Evolutionary conservation across 257 asterid species (phyloP), one percentile per base, ranked within the genome.

Genomic region (Agastache rugosa): DNA sequence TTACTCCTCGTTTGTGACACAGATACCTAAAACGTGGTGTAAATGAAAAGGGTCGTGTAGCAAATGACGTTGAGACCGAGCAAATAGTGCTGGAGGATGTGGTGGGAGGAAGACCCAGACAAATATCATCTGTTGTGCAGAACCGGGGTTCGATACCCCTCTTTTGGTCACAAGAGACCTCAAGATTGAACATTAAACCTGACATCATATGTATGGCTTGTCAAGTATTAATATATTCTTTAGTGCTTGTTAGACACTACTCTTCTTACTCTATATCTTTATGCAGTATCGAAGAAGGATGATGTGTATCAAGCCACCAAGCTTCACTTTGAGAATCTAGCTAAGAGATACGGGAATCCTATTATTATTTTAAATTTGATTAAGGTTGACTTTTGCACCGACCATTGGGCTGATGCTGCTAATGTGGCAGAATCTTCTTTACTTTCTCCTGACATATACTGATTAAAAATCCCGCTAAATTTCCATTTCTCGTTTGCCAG

Each of bases 61-160:
- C 99, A 45, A 92, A 92, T 82, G 99, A 95, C 50, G 99, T 95
- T 39, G 99, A 95, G 87, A 92, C 98, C 3, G 99, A 95, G 76
- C 99, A 95, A 78, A 92, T 95, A 80, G 91, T 95, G 82, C 80
- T 81, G 56, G 96, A 92, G 84, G 87, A 86, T 80, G 84, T 82
- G 72, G 77, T 75, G 2, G 89, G 80, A 75, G 91, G 94, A 74
- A 73, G 65, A 59, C 83, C 88, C 2, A 39, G 81, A 39, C 92
- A 86, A 63, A 83, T 95, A 75, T 92, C 96, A 39, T 93, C 99
- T 41, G 84, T 90, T 64, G 97, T 95, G 79, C 99, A 95, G 81
- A 85, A 84, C 73, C 87, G 99, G 75, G 99, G 99, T 27, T 95
- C 99, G 16, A 90, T 95, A 80, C 99, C 99, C 42, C 97, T 95